Conservation (phyloP, 805 yeast genomes). For the Sugiyamaella marilandica region DNA sequence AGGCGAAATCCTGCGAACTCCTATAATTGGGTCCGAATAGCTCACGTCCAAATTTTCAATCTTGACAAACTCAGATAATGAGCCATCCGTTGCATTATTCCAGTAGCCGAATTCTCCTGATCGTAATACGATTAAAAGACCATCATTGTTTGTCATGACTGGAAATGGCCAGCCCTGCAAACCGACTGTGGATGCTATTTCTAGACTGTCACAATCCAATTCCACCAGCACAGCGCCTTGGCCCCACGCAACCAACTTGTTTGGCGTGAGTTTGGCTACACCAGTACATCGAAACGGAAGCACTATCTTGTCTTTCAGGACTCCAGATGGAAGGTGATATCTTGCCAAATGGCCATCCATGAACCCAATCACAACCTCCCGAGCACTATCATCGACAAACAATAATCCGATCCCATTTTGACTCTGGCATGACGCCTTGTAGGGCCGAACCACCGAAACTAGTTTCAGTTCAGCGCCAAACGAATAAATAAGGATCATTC, state of each 20-base stretch:
- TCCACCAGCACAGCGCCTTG: constrained; percentile 14
- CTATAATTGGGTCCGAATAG: background rate
- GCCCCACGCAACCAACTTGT: constrained; percentile 19
- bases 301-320: background rate
- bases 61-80: background rate
- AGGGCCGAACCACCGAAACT: background rate
- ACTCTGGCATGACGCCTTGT: background rate
- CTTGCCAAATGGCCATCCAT: constrained; percentile 4
- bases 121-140: constrained; percentile 10
- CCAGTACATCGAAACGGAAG: constrained; percentile 16
- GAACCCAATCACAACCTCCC: constrained; percentile 6
- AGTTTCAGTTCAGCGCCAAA: background rate
- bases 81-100: background rate
- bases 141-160: constrained; percentile 5
- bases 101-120: constrained; percentile 11
- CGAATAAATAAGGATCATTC: background rate
- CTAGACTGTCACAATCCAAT: constrained; percentile 9
- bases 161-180: constrained; percentile 21
- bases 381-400: background rate
- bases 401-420: background rate
- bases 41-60: background rate
- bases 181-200: constrained; percentile 3
- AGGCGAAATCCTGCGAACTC: background rate
- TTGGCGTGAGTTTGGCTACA: constrained; percentile 3
- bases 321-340: constrained; percentile 12